These are phyloP conservation scores for Lactarius indigo DNA, from an alignment of 768 basidiomycete genomes.

Conservation along the genomic window DNA sequence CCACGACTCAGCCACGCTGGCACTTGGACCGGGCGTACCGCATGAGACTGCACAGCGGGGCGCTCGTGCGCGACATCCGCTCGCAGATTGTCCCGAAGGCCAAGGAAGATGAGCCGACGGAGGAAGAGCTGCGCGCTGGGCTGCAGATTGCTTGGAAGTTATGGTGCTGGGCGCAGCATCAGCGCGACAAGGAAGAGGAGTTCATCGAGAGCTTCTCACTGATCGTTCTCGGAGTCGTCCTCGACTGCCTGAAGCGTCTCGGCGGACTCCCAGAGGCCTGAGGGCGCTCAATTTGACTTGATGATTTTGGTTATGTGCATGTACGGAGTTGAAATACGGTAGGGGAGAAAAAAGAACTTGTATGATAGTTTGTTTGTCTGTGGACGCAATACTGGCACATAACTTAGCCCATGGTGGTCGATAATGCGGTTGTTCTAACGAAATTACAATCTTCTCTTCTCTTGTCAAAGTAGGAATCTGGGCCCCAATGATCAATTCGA, in stretches of 20 bases:
- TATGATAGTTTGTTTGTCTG: too few species aligned
- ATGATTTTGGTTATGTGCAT: background rate
- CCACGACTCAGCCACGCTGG: conserved; percentile 60
- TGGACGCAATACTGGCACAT: too few species aligned
- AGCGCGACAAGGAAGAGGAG: conserved; percentile 27
- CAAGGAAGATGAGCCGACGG: background rate
- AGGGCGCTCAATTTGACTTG: background rate
- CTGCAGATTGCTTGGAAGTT: conserved; percentile 59
- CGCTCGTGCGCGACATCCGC: conserved; percentile 51
- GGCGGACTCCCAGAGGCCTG: background rate
- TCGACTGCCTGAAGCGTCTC: conserved; percentile 4
- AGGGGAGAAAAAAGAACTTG: too few species aligned
- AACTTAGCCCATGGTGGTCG: too few species aligned
- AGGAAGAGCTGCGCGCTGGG: conserved; percentile 32
- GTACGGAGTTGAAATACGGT: too few species aligned
- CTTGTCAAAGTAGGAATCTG: too few species aligned
- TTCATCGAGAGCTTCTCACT: conserved; percentile 61
- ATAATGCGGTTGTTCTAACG: too few species aligned
- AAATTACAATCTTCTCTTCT: too few species aligned
- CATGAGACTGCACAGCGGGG: conserved; percentile 56
- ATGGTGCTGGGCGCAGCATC: conserved; percentile 54
- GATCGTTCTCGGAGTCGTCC: conserved; percentile 45
- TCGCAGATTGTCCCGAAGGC: conserved; percentile 29
- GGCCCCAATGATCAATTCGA: too few species aligned
- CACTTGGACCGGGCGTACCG: conserved; percentile 55